Evolutionary conservation across 1,284 basidiomycete species (phyloP), one percentile per base, ranked within the genome.

Genomic region (Ganoderma multipileum): DNA sequence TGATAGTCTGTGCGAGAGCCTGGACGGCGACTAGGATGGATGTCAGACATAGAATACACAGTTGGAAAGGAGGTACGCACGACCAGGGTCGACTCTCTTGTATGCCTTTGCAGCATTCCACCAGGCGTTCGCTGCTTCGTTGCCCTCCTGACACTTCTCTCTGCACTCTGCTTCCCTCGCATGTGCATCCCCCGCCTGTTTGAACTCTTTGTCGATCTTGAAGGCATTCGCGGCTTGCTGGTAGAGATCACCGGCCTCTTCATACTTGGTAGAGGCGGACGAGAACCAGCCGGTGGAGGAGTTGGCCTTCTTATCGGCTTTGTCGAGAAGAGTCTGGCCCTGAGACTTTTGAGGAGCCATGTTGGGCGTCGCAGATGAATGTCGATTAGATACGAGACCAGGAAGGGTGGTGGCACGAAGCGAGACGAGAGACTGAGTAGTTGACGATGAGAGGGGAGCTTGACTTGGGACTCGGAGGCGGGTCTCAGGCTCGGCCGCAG

Each of bases 71-170:
- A 47, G 39, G 9, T 11, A 82, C 91, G 79, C 76, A 97, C 96
- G 84, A 73, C 94, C 91, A 14, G 95, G 95, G 78, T 88, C 89
- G 23, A 89, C 90, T 81, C 93, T 89, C 85, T 98, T 98, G 84
- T 94, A 98, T 33, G 93, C 91, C 83, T 98, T 98, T 44, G 94
- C 91, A 26, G 97, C 96, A 77, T 97, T 97, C 94, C 96, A 97
- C 91, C 93, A 98, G 20, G 96, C 95, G 79, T 97, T 97, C 42
- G 95, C 93, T n/a, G 96, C 96, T 74, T 98, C 97, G 72, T 95
- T 95, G 59, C 81, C 83, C 82, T 98, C 96, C 67, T 93, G 91
- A 75, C 89, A 91, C 74, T 92, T 91, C 81, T 96, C 91, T 72
- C 95, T 89, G 79, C 95, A 97, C 75, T 97, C 95, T 0, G 95